Evolutionary conservation across 495 filamentous ascomycete species (phyloP).

Genomic region (Aspergillus campestris): DNA sequence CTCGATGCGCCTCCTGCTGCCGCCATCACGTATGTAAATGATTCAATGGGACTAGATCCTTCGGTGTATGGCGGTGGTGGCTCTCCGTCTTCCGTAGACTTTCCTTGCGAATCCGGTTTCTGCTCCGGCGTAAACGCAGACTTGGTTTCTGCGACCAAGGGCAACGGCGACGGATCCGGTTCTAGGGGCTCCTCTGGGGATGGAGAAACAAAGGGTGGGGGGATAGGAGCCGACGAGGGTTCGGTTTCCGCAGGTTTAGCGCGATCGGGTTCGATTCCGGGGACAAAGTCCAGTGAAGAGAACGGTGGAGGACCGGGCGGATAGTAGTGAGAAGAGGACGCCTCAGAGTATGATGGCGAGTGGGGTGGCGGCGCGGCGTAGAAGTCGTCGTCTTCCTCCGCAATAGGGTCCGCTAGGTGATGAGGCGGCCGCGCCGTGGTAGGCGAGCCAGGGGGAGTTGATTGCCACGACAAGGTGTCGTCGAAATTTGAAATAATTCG

Average conservation of each 20-base stretch:
- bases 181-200: conserved; percentile 31
- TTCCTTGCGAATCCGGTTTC: conserved; percentile 62
- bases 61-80: conserved; percentile 95
- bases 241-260: conserved; percentile 48
- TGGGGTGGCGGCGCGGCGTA: conserved; percentile 54
- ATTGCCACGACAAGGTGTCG: conserved; percentile 63
- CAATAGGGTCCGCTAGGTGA: conserved; percentile 30
- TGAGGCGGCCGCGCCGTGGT: conserved; percentile 50
- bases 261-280: conserved; percentile 33
- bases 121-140: conserved; percentile 64
- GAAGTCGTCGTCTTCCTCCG: conserved; percentile 42
- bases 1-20: conserved; percentile 92
- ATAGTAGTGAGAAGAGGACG: conserved; percentile 50
- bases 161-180: conserved; percentile 40
- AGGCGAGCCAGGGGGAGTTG: conserved; percentile 55
- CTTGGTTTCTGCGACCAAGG: conserved; percentile 70
- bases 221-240: conserved; percentile 45
- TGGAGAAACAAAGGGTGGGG: conserved; percentile 47
- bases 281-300: conserved; percentile 51
- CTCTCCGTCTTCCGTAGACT: conserved; percentile 74
- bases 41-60: conserved; percentile 82
- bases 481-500: neutral
- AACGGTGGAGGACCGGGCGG: conserved; percentile 54
- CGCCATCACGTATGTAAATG: conserved; percentile 96
- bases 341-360: conserved; percentile 49